Percentiles rank a stretch among this genome's conserved stretches.
These are phyloP conservation scores for Verticillium longisporum DNA, from an alignment of 2,329 filamentous ascomycete species.

Conservation along the genomic window DNA sequence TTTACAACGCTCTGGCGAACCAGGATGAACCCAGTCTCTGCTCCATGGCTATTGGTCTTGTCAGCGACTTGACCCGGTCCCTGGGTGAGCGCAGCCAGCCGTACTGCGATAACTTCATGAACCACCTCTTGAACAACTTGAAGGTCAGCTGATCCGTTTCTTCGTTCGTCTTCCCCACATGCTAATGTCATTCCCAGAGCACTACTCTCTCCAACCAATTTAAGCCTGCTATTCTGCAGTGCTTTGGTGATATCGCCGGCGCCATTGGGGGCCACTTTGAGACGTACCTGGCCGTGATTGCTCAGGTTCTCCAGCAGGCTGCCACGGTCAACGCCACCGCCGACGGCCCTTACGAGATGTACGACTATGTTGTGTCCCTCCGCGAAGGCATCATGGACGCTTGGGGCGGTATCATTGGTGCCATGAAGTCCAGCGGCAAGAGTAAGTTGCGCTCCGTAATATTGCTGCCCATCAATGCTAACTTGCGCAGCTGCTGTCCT, in stretches of 20 bases:
- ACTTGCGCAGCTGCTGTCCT: slow-evolving; percentile 55
- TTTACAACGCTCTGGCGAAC: slow-evolving; percentile 91
- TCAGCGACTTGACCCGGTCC: slow-evolving; percentile 92
- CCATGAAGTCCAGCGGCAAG: slow-evolving; percentile 79
- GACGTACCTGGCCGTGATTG: slow-evolving; percentile 86
- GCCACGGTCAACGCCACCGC: slow-evolving; percentile 71
- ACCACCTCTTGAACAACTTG: slow-evolving; percentile 88
- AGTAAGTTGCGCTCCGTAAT: slow-evolving; percentile 38
- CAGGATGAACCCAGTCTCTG: slow-evolving; percentile 92
- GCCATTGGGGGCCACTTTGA: slow-evolving; percentile 91
- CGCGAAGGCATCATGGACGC: slow-evolving; percentile 98
- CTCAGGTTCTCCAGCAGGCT: slow-evolving; percentile 89
- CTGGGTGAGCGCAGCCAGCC: slow-evolving; percentile 86
- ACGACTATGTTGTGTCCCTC: slow-evolving; percentile 90
- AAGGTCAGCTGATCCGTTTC: slow-evolving; percentile 46
- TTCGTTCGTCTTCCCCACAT: background rate
- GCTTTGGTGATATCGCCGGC: slow-evolving; percentile 94
- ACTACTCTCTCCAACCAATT: slow-evolving; percentile 88
- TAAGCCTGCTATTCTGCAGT: slow-evolving; percentile 96
- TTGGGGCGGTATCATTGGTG: slow-evolving; percentile 93
- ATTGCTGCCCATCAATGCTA: slow-evolving; percentile 12
- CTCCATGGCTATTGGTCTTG: slow-evolving; percentile 94
- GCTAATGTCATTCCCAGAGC: slow-evolving; percentile 49
- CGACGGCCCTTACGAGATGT: slow-evolving; percentile 88
- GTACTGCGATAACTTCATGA: slow-evolving; percentile 97